Evolutionary conservation across 2,329 filamentous ascomycete species (phyloP), one percentile per base, ranked within the genome.

Genomic region (Daldinia eschscholtzii): DNA sequence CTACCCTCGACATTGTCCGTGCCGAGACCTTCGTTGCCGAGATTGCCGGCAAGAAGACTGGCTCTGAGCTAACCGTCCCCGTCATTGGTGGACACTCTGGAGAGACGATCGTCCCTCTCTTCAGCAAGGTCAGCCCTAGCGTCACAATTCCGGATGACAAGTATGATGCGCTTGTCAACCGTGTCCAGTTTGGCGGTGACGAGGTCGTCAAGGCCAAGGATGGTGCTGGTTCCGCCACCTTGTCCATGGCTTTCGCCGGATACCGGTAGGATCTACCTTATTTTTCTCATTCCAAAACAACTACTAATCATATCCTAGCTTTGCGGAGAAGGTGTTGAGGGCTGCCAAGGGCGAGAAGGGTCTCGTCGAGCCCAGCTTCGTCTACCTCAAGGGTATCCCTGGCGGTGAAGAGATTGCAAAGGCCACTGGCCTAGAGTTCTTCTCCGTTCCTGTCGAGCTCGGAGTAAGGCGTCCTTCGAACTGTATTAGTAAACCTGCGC

Each of bases 61-160:
- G 94, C 67, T 88, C 91, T 77, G 92, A 94, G 81, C 88, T 94
- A 74, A 93, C 86, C 74, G 92, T 99, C 73, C 94, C 95, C 74
- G 96, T 99, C 77, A 89, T 99, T 79, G 96, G 96, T 79, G 96
- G 96, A 71, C 96, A 99, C 89, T 98, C 94, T 68, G 96, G 96
- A 79, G 94, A 95, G 86, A 99, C 96, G 77, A 99, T 99, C 79
- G 94, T 99, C 64, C 96, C 96, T 57, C 89, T 99, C 70, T 97
- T 98, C 89, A 97, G 94, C 89, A 91, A 96, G 86, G 89, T 93
- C 75, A 89, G 91, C 79, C 94, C 94, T 65, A 81, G 88, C 48
- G 91, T 96, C 78, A 87, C 88, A 70, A 96, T 98, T 72, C 93
- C 95, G 53, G 87, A 88, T 69, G 94, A 98, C 80, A 96, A 97